Evolutionary conservation across 805 yeast species (phyloP).

Genomic region (Starmera pachycereana): DNA sequence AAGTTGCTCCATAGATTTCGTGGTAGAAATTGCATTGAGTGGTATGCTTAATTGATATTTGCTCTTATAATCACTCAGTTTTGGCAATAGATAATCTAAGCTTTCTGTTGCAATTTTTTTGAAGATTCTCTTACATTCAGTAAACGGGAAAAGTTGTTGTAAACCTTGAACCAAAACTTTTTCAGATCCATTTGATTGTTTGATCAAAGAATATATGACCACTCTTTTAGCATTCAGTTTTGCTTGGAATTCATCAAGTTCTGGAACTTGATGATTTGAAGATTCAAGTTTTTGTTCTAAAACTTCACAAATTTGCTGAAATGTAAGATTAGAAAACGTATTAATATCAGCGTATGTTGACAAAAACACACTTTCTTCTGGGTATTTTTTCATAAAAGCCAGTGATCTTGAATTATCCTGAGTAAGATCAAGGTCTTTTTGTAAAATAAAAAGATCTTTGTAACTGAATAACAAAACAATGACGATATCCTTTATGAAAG

Average conservation of each 20-base stretch:
- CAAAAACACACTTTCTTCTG: slow-evolving; percentile 6
- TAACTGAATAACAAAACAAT: slow-evolving; percentile 4
- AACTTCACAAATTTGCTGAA: not conserved
- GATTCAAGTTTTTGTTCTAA: not conserved
- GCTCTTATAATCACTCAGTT: not conserved
- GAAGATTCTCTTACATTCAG: not conserved
- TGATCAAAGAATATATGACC: not conserved
- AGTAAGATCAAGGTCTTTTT: not conserved
- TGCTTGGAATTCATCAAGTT: not conserved
- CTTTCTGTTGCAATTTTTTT: not conserved
- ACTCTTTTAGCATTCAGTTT: not conserved
- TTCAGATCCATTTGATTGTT: not conserved
- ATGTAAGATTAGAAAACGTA: slow-evolving; percentile 1
- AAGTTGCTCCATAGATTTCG: not conserved
- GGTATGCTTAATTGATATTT: not conserved
- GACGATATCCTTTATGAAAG: slow-evolving; percentile 2
- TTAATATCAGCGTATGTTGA: not conserved
- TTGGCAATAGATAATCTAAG: not conserved
- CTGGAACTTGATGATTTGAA: no score
- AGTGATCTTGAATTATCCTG: no score
- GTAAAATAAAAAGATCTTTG: slow-evolving; percentile 1
- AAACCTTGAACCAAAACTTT: not conserved
- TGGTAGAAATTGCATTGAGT: not conserved
- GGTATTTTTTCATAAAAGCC: slow-evolving; percentile 4
- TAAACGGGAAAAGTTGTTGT: not conserved